Evolutionary conservation across 2,329 filamentous ascomycete species (phyloP), one percentile per base, ranked within the genome.

Genomic region (Cadophora gregata): DNA sequence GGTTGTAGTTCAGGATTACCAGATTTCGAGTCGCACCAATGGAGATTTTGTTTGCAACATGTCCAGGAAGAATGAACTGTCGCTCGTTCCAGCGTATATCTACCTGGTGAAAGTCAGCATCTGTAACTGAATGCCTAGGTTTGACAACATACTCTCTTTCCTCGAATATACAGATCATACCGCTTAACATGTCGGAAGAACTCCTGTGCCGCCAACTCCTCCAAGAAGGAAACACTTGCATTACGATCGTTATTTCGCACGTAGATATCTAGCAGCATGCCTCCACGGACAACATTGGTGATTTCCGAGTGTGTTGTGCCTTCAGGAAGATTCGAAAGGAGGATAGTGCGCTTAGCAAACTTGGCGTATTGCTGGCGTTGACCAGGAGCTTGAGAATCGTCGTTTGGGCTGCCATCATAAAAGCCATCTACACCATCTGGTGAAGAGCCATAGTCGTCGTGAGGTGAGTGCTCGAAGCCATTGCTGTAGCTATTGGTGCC

Each of bases 1-100:
- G 80, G 71, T 82, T 82, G 71, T 85, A 86, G 10, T 84, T 84
- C 65, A 85, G 85, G 50, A 96, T 85, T 24, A 94, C 80, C 45
- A 96, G 77, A 73, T 95, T 96, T 67, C 93, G 88, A 50, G 88
- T 91, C 16, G 90, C 90, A 16, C 92, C 91, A 58, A 78, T 81
- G 47, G 78, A 78, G 63, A 94, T 84, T 75, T 90, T 91, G 76
- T 84, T 82, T 25, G 85, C 83, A 62, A 93, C 82, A 76, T 92
- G 87, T 2, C 81, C 79, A 1, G 85, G 82, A 9, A 95, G 80
- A 36, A 83, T 82, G 74, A 89, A 93, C 73, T 94, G 92, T 14
- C 87, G 86, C 42, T 92, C 86, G 61, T 84, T 85, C 92, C 92
- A 95, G 67, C 81, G 82, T 45, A 92, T 82, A 16, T 88, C 83